Conservation (phyloP, 2,329 filamentous ascomycete species). For the Fusarium acutatum region DNA sequence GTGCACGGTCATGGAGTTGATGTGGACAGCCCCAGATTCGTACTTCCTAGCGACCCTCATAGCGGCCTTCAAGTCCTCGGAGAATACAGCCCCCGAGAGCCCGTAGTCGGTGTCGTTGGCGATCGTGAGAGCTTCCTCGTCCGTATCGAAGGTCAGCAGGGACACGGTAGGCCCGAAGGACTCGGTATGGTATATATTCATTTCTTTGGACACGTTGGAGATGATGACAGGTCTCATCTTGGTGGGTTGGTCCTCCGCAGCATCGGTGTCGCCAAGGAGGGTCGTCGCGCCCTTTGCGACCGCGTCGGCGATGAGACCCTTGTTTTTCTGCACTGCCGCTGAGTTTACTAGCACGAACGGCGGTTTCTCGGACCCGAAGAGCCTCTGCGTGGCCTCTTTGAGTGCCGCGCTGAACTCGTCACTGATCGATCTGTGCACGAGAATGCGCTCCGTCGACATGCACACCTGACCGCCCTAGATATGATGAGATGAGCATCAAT, state of each 20-base stretch:
- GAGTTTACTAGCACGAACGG: not conserved
- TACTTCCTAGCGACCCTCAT: conserved; percentile 66
- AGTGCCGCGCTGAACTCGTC: not conserved
- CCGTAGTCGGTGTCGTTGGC: conserved; percentile 86
- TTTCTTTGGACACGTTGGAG: not conserved
- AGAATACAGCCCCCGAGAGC: conserved; percentile 75
- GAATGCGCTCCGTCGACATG: conserved; percentile 74
- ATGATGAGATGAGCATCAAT: not conserved
- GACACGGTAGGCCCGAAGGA: conserved; percentile 65
- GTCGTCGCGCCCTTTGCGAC: not conserved
- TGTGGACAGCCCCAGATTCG: conserved; percentile 72
- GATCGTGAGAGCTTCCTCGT: conserved; percentile 75
- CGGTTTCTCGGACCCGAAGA: not conserved
- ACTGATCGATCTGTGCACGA: not conserved
- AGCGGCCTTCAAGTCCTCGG: conserved; percentile 66
- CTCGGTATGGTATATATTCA: conserved; percentile 11
- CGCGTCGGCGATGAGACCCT: not conserved
- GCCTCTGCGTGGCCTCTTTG: not conserved
- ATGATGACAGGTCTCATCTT: not conserved
- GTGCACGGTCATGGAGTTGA: conserved; percentile 71
- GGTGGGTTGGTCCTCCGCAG: not conserved
- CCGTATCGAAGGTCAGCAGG: conserved; percentile 67
- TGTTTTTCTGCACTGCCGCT: not conserved
- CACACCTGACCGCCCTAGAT: conserved; percentile 73
- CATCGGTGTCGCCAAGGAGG: not conserved